Base-by-base conservation (phyloP, 179 eudicot species). In the Beta macrorhiza region DNA sequence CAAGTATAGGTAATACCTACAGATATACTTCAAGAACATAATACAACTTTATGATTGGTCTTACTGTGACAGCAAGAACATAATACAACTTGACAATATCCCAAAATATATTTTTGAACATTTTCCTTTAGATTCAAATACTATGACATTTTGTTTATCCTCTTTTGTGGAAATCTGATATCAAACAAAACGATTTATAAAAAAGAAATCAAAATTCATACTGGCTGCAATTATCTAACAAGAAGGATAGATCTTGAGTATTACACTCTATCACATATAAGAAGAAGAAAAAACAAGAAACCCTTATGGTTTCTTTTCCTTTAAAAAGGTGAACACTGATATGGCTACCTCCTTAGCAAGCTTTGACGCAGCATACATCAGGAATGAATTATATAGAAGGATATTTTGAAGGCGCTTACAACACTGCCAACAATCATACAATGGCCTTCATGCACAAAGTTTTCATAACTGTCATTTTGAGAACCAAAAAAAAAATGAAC, bases 31-130 rank as follows among this genome's bases (percentile, higher is more conserved):
- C 25, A 67, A 67, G 71, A 32, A 67, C 71, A 67, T 67, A 3
- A 37, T 67, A 37, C 15, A 64, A 20, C 37, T 8, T 72, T 72
- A 53, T 8, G 17, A 49, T 72, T 2, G 25, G 8, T 45, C 12
- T 44, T 70, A 72, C 11, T 51, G 58, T 72, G 37, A 51, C 32
- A 69, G 51, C 25, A 67, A 67, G 71, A 32, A 67, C 70, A 67
- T 67, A 3, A 32, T 67, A 32, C 14, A 63, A n/a, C 37, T 8
- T 5, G 32, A 10, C 7, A 37, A 29, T 32, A 1, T 67, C 12
- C 71, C 15, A 12, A 25, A 37, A 32, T 13, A 56, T 56, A 7
- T 52, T 52, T 52, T 52, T 15, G n/a, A 57, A 9, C 3, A 5
- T 67, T 67, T 32, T 37, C 42, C 49, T 67, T 32, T 67, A 37